Evolutionary conservation across 805 yeast genomes (phyloP).

Genomic region (Brettanomyces bruxellensis): DNA sequence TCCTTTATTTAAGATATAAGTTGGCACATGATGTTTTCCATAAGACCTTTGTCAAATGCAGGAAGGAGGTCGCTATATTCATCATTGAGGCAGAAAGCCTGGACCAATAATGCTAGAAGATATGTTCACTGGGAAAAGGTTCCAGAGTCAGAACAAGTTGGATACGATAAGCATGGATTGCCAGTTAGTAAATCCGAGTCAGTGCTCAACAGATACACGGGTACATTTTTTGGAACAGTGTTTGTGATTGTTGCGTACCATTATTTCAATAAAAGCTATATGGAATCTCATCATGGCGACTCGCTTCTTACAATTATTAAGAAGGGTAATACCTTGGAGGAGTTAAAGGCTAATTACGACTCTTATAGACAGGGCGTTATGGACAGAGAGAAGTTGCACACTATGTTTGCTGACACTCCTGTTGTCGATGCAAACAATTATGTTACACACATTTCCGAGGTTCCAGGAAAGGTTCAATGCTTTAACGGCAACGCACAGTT

Average conservation of each 20-base stretch:
- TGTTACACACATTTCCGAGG: conserved; percentile 18
- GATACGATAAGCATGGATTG: neutral
- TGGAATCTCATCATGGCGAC: conserved; percentile 31
- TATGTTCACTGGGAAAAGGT: neutral
- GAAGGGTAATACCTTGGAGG: conserved; percentile 10
- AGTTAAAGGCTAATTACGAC: conserved; percentile 14
- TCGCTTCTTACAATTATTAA: conserved; percentile 14
- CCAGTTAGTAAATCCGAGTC: conserved; percentile 20
- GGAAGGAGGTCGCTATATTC: no score
- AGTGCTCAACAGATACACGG: conserved; percentile 19
- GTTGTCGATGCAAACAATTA: conserved; percentile 9
- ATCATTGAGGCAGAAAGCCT: no score
- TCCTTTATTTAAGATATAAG: no score
- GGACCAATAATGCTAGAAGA: neutral
- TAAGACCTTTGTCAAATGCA: no score
- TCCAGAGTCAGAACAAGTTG: neutral
- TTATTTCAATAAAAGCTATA: conserved; percentile 40
- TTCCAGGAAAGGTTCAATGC: conserved; percentile 24
- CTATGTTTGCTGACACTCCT: conserved; percentile 12
- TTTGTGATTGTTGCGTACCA: conserved; percentile 32
- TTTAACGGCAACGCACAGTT: conserved; percentile 20
- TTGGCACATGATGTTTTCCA: no score
- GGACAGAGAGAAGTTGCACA: conserved; percentile 11
- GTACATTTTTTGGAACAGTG: conserved; percentile 12
- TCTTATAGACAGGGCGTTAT: conserved; percentile 17